Base-by-base conservation (phyloP, 1,284 basidiomycete species). In the Inonotus hispidus region DNA sequence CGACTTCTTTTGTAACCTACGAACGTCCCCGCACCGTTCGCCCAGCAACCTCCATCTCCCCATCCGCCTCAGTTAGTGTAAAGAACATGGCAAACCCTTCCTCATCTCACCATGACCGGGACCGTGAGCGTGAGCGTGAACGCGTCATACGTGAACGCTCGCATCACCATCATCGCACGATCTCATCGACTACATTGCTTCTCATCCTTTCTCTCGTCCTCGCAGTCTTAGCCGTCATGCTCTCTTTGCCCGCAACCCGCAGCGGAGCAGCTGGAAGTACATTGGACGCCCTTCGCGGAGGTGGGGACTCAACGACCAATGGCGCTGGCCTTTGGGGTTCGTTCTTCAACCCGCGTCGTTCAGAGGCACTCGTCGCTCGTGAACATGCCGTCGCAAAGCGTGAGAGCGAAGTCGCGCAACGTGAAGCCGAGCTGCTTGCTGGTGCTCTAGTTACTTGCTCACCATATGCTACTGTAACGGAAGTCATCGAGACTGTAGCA, bases 111-210 rank as follows among this genome's bases (percentile, higher is more conserved):
- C 84, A 82, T 64, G 82, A 83, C 64, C 79, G 83, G 58, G 82
- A 81, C 67, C 80, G 79, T 60, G 79, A 82, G 38, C 80, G 79
- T 60, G 79, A 82, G 38, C 72, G 74, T 58, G 74, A 76, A 62
- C 79, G 80, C 56, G 81, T 82, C 43, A 81, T 84, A 54, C 77
- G 77, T 16, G 63, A 64, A 49, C 59, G 63, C 16, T 64, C 63
- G 56, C 85, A 87, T 69, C 88, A 88, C 69, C 88, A 90, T 65
- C 86, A 88, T 68, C 80, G 90, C 62, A 92, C 90, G 58, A 91
- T 92, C 65, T 92, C 90, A 7, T 92, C 89, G n/a, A 92, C 90
- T 0, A 92, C 90, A 8, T 83, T 92, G 50, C 82, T 92, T 60
- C 84, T 92, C 43, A 88, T 92, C 53, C 81, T 92, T 56, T 92